Percentiles rank a stretch among this genome's conserved stretches.
phyloP scores from a whole-genome alignment of 2,329 filamentous ascomycete genomes.

The Monosporascus sp. region DNA sequence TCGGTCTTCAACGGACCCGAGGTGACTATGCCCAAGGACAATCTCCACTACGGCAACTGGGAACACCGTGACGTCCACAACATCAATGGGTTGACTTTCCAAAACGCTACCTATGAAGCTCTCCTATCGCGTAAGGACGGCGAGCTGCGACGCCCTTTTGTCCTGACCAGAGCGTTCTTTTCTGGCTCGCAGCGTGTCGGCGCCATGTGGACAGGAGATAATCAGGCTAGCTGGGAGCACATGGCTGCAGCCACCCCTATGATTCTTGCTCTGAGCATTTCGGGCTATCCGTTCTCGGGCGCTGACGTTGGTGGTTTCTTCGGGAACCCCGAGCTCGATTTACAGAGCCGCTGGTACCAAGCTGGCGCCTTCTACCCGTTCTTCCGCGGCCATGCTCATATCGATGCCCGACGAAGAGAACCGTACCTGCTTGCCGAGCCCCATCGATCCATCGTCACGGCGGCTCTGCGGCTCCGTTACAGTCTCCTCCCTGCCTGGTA shows the following conservation, averaged over 20 bases:
- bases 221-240: constrained; percentile 89
- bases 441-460: constrained; percentile 78
- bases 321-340: constrained; percentile 88
- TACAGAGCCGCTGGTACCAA: constrained; percentile 94
- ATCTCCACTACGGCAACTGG: constrained; percentile 85
- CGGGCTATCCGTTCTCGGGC: constrained; percentile 88
- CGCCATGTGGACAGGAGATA: constrained; percentile 99
- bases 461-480: constrained; percentile 84
- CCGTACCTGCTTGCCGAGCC: constrained; percentile 84
- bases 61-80: constrained; percentile 97
- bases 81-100: constrained; percentile 88
- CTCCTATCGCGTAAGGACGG: constrained; percentile 80
- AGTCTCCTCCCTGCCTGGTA: constrained; percentile 91
- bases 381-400: constrained; percentile 95
- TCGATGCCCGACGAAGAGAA: constrained; percentile 89
- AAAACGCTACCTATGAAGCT: constrained; percentile 88
- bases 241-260: constrained; percentile 87
- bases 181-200: constrained; percentile 83
- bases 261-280: constrained; percentile 86
- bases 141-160: constrained; percentile 79
- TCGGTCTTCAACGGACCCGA: constrained; percentile 98
- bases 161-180: constrained; percentile 89
- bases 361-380: constrained; percentile 96
- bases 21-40: constrained; percentile 98
- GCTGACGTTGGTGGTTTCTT: constrained; percentile 98